Base-by-base conservation (phyloP, 768 basidiomycete species). In the Trametes maxima region DNA sequence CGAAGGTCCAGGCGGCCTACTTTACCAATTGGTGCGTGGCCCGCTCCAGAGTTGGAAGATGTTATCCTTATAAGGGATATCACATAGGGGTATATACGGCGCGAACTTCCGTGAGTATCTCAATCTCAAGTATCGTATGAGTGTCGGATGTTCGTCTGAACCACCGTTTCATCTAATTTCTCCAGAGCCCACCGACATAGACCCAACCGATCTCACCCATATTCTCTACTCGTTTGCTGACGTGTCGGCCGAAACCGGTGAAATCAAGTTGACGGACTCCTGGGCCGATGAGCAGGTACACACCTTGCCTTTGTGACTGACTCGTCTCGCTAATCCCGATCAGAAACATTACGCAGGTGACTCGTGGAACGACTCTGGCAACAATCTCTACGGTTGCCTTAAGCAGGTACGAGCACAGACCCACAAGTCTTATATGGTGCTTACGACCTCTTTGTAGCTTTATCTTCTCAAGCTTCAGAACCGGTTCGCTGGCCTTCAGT, bases 151-250 rank as follows among this genome's bases (percentile, higher is more conserved):
- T 12, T 12, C 45, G 44, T 19, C n/a, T 50, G 17, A 36, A 24
- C 19, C 11, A 42, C 16, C 47, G 16, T 10, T 6, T 35, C 46
- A 4, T 56, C 12, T 42, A 6, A 40, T 1, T 17, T 28, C 63
- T 25, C 21, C 68, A 89, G 88, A 88, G 69, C 88, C 88, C 0
- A 84, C 81, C 21, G 82, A 88, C 60, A 85, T 90, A 56, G 79
- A 79, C 44, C 72, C 85, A 13, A 74, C 76, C 5, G 76, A 80
- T 43, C 76, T 94, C 63, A 92, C 90, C 5, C 90, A 90, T 77
- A 83, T 93, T 65, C 74, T 91, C 17, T 93, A 93, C 67, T 81
- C 90, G 1, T 94, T 94, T 69, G 91, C 88, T 37, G 90, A 93
- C 70, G 82, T 87, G 28, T 80, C 83, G 56, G 72, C 85, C 6